These are phyloP conservation scores for Penicillium dipodomyicola DNA, from an alignment of 495 filamentous ascomycete species.

Conservation along the genomic window DNA sequence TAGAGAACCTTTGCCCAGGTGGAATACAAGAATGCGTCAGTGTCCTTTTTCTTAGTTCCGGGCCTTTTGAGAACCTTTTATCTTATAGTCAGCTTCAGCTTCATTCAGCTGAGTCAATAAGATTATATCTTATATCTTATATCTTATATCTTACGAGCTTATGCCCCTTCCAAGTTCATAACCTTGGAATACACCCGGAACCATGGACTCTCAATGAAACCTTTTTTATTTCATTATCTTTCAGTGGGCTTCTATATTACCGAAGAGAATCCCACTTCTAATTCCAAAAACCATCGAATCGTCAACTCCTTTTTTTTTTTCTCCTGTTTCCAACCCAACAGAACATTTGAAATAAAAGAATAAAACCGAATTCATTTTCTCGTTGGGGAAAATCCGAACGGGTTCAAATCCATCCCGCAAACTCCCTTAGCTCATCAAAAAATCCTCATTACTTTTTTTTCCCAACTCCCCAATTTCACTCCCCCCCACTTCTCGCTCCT, in stretches of 20 bases:
- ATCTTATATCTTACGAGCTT: too few relatives aligned
- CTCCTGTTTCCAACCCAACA: neutral
- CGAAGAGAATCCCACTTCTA: slow-evolving; percentile 8
- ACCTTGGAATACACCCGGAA: too few relatives aligned
- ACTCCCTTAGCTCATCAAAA: slow-evolving; percentile 43
- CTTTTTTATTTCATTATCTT: neutral
- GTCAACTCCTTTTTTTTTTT: neutral
- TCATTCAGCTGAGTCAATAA: slow-evolving; percentile 3
- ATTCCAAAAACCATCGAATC: neutral
- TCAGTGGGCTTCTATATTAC: neutral
- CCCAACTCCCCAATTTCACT: slow-evolving; percentile 13
- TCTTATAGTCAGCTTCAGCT: slow-evolving; percentile 4
- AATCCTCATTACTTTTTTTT: slow-evolving; percentile 28
- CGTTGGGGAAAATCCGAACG: slow-evolving; percentile 23
- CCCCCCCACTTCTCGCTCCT: slow-evolving; percentile 7
- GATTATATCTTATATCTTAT: too few relatives aligned
- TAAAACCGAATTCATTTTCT: neutral
- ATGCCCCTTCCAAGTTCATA: neutral
- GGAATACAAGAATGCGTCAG: neutral
- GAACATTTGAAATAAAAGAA: neutral
- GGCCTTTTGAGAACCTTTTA: neutral
- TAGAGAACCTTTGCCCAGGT: neutral
- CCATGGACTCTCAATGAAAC: neutral
- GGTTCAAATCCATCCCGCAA: slow-evolving; percentile 41
- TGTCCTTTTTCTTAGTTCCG: neutral